Evolutionary conservation across 495 filamentous ascomycete species (phyloP), one percentile per base, ranked within the genome.

Genomic region (Trichoderma gamsii): DNA sequence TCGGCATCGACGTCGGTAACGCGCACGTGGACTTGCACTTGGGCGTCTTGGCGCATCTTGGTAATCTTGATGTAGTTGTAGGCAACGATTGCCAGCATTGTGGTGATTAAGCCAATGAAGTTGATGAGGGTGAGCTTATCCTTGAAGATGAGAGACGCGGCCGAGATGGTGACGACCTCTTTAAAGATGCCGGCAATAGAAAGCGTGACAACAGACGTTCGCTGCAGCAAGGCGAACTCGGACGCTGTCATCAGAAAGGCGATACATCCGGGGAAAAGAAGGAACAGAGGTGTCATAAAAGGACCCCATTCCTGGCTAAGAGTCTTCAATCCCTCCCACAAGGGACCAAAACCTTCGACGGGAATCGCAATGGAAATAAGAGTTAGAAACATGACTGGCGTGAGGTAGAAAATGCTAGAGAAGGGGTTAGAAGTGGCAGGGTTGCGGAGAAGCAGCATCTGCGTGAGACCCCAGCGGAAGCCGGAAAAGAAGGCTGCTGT

Each of bases 181-280:
- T 99, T 99, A 83, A 99, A 98, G 66, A 98, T 99, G 63, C 96
- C 96, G 70, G 93, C 96, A 67, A 99, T 97, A 65, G 89, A 93
- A 64, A 99, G 84, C 0, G 96, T 98, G 63, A 99, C 96, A 66
- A 99, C 96, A 7, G 89, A 93, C 5, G 93, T 98, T 41, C 96
- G 92, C 82, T 97, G 89, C 56, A 99, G 83, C 38, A 99, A 84
- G 61, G 96, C 94, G 72, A 98, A 99, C 79, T 99, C 96, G 61
- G 92, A 92, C 1, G 92, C 85, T 41, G 95, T 97, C 96, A 99
- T 99, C 64, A 92, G 84, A 73, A 99, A 99, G 4, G 96, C 96
- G 35, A 99, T 89, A 15, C 86, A 79, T 7, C 96, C 96, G 0
- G 96, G 96, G 77, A 97, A 98, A 3, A 99, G 74, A 4, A 99